Percentiles rank a stretch among this genome's conserved stretches.
Evolutionary conservation across 2,329 filamentous ascomycete species (phyloP).

Genomic region (Xylariales sp.): DNA sequence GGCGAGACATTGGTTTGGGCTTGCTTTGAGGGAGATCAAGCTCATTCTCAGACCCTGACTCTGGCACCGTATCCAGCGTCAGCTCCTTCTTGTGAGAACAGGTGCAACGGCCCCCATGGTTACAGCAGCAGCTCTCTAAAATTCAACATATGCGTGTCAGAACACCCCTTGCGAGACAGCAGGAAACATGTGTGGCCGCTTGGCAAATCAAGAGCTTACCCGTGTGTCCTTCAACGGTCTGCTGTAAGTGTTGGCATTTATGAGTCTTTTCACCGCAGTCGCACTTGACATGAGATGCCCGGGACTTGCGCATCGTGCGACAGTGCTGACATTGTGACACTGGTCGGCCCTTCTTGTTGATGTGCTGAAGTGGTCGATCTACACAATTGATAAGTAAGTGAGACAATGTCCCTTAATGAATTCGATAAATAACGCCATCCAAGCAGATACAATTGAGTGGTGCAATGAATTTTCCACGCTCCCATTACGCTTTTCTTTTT

Average conservation of each 20-base stretch:
- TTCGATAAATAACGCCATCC: too few species aligned
- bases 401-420: not conserved
- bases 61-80: slow-evolving; percentile 58
- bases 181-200: too few species aligned
- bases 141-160: slow-evolving; percentile 9
- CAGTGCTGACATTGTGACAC: slow-evolving; percentile 98
- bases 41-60: slow-evolving; percentile 55
- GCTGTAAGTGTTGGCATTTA: slow-evolving; percentile 59
- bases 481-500: not conserved
- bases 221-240: slow-evolving; percentile 53
- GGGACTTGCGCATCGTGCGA: slow-evolving; percentile 91
- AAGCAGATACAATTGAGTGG: not conserved
- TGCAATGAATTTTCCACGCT: not conserved
- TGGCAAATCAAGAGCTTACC: slow-evolving; percentile 48
- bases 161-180: slow-evolving; percentile 1
- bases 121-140: slow-evolving; percentile 64
- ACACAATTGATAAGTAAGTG: slow-evolving; percentile 9
- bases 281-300: slow-evolving; percentile 90
- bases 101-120: slow-evolving; percentile 63
- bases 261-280: slow-evolving; percentile 93
- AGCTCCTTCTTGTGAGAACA: slow-evolving; percentile 61
- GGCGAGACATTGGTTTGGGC: slow-evolving; percentile 39
- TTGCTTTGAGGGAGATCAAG: slow-evolving; percentile 32
- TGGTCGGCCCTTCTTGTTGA: slow-evolving; percentile 95
- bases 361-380: slow-evolving; percentile 91